Conservation (phyloP, 2,329 filamentous ascomycete genomes). For the Ceratocystis papillata region DNA sequence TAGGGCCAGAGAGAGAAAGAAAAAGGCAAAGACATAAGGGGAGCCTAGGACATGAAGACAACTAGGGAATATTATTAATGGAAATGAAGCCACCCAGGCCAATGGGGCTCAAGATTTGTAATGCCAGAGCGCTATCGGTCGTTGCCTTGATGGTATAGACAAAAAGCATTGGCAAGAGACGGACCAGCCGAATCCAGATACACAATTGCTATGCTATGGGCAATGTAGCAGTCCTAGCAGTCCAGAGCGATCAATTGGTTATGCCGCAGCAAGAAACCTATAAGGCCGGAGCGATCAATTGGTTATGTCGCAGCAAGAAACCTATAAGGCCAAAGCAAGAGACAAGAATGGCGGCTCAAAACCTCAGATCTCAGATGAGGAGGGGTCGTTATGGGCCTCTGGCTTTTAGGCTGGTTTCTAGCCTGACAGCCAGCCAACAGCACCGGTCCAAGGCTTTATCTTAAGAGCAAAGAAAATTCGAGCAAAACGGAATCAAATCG, state of each 20-base stretch:
- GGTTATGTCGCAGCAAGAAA: not conserved
- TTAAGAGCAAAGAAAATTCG: not conserved
- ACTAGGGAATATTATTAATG: not conserved
- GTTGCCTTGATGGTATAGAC: not conserved
- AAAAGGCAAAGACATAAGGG: constrained; percentile 3
- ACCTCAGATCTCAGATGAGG: not conserved
- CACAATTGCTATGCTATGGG: not conserved
- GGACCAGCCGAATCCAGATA: not conserved
- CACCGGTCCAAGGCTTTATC: no score
- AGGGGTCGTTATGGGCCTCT: not conserved
- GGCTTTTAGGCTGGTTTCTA: not conserved
- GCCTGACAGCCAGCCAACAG: no score
- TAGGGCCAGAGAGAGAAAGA: not conserved
- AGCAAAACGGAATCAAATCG: not conserved
- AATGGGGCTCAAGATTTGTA: not conserved
- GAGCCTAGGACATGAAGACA: not conserved
- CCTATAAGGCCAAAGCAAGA: not conserved
- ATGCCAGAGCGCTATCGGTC: not conserved
- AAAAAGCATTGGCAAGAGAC: not conserved
- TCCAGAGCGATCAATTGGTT: not conserved
- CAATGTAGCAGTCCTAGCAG: not conserved
- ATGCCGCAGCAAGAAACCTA: not conserved
- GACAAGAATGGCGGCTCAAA: not conserved
- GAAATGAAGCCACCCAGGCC: not conserved
- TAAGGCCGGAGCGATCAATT: not conserved